Evolutionary conservation across 306 rosid genomes (phyloP), one percentile per base, ranked within the genome.

Genomic region (Pueraria montana): DNA sequence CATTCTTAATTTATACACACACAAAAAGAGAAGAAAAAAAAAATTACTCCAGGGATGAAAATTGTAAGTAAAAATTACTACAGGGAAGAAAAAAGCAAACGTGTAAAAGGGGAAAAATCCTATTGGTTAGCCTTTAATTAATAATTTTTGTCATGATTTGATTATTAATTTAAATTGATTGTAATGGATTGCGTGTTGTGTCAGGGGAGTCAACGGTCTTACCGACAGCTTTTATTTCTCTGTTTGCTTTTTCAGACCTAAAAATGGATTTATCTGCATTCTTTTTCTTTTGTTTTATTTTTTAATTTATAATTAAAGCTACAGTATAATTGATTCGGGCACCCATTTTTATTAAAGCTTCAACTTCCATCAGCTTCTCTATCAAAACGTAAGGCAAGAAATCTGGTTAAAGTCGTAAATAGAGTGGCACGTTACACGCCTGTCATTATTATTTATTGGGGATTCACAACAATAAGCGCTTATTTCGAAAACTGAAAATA

Each of bases 131-230:
- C 0, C 26, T 13, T 72, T 58, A 76, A 58, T 76, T 52, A 21
- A 38, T 21, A 58, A 18, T 38, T 55, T 67, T 6, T 67, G 45
- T 23, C 58, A 38, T 69, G 23, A 55, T 79, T 55, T 79, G 14
- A 12, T 68, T 53, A 68, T 40, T 56, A 69, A 55, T 69, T 53
- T 52, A 21, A 65, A 68, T 69, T 55, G 77, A 79, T 79, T 23
- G 59, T 53, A 83, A 76, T 73, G 72, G 78, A 53, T 82, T 80
- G 84, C 84, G 86, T 87, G 84, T 40, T 72, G 49, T 21, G 78
- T 48, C 75, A 32, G 84, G 81, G 27, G 66, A 58, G 89, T 87
- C 91, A 87, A 90, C 88, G 89, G 87, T 86, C 93, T 72, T 79
- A 67, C 87, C 80, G 88, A 90, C 89, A 84, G 83, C 86, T 83